Conservation (phyloP, 2,329 filamentous ascomycete genomes). For the Cladosporium sp. region DNA sequence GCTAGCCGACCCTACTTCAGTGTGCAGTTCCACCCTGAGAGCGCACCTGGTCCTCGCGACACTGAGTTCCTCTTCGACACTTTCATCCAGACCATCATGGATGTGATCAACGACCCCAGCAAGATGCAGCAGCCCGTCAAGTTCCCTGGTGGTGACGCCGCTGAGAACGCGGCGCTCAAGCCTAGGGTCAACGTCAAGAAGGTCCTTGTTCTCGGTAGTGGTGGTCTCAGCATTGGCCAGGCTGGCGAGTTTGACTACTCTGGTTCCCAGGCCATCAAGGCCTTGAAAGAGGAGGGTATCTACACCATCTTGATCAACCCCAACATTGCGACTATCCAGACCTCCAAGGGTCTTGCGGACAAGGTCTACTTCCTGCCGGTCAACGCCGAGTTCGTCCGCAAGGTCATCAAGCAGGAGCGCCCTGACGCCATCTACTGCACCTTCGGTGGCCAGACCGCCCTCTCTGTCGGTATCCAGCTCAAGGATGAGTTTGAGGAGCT, state of each 20-base stretch:
- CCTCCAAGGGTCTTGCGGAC: constrained; percentile 92
- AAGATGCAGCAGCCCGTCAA: constrained; percentile 66
- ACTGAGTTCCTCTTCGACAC: constrained; percentile 97
- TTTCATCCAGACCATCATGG: constrained; percentile 78
- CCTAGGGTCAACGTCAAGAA: constrained; percentile 86
- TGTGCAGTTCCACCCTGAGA: constrained; percentile 99
- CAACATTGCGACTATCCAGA: constrained; percentile 98
- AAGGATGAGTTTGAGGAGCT: constrained; percentile 93
- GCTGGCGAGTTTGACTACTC: constrained; percentile 99
- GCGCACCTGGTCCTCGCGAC: constrained; percentile 87
- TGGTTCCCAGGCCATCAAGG: constrained; percentile 96
- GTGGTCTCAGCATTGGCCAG: constrained; percentile 94
- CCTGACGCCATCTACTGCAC: constrained; percentile 97
- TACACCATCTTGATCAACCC: constrained; percentile 98
- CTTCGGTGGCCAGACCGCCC: constrained; percentile 93
- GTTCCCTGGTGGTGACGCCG: constrained; percentile 78
- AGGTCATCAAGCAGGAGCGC: constrained; percentile 90
- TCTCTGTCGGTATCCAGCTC: constrained; percentile 94
- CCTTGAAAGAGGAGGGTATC: constrained; percentile 93
- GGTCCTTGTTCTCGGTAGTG: constrained; percentile 86
- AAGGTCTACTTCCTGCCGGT: constrained; percentile 99
- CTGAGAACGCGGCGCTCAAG: constrained; percentile 69
- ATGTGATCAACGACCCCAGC: constrained; percentile 60
- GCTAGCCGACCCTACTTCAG: constrained; percentile 84
- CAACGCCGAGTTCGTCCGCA: constrained; percentile 93